phyloP scores from a whole-genome alignment of 139 green algal species.

The Coelastrella sp. region DNA sequence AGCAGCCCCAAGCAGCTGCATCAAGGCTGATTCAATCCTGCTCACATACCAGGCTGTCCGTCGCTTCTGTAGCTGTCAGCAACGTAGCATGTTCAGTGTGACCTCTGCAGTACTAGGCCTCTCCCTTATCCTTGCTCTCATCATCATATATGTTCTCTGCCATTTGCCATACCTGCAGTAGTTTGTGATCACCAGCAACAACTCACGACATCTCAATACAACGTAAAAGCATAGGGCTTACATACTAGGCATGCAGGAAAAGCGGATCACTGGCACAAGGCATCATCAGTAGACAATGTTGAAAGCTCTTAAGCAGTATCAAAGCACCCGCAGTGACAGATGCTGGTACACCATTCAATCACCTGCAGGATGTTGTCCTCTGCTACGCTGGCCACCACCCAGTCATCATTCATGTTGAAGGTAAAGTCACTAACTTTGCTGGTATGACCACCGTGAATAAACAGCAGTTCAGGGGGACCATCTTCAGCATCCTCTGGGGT shows the following conservation, averaged over 20 bases:
- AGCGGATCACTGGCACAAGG: too few relatives aligned
- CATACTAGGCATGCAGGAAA: too few relatives aligned
- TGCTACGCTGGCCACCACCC: slow-evolving; percentile 95
- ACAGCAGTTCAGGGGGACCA: slow-evolving; percentile 95
- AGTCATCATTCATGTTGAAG: slow-evolving; percentile 94
- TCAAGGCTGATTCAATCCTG: too few relatives aligned
- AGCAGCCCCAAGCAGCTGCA: too few relatives aligned
- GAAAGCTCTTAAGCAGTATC: neutral
- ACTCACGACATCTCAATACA: neutral
- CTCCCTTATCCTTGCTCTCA: slow-evolving; percentile 32
- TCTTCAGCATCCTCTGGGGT: slow-evolving; percentile 95
- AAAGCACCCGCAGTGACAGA: too few relatives aligned
- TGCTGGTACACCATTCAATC: neutral
- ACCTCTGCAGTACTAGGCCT: neutral
- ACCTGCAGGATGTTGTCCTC: slow-evolving; percentile 99
- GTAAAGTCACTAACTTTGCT: slow-evolving; percentile 95
- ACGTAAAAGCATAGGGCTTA: too few relatives aligned
- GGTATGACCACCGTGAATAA: slow-evolving; percentile 96
- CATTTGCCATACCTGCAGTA: slow-evolving; percentile 96
- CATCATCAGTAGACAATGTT: too few relatives aligned
- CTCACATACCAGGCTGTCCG: too few relatives aligned
- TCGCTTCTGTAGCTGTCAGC: neutral
- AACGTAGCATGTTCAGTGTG: neutral
- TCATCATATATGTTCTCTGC: slow-evolving; percentile 94
- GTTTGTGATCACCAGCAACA: neutral